These are phyloP conservation scores for Kokia cookei DNA, from an alignment of 441 rosid species.

Conservation along the genomic window DNA sequence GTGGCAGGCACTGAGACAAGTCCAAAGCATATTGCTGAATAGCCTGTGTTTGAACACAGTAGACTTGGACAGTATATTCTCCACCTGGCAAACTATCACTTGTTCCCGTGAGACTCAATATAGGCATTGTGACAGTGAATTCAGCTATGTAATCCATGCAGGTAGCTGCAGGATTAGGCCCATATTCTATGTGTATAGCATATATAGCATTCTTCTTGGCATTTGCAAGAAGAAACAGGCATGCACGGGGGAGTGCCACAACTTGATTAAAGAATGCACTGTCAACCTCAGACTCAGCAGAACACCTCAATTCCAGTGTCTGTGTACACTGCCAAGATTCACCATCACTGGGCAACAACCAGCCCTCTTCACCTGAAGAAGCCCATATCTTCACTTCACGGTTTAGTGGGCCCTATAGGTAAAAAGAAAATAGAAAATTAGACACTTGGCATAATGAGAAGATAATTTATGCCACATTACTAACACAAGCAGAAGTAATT, in stretches of 20 bases:
- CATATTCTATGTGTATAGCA: conserved; percentile 47
- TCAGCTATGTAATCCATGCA: conserved; percentile 50
- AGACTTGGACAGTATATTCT: conserved; percentile 44
- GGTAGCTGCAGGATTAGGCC: conserved; percentile 38
- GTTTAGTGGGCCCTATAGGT: conserved; percentile 38
- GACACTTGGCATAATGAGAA: not conserved
- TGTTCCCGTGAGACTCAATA: conserved; percentile 49
- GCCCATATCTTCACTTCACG: conserved; percentile 48
- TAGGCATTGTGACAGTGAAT: conserved; percentile 54
- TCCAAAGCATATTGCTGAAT: conserved; percentile 52
- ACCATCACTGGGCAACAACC: conserved; percentile 46
- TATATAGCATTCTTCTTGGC: conserved; percentile 57
- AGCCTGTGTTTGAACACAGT: conserved; percentile 51
- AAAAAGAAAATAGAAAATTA: not conserved
- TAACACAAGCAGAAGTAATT: not conserved
- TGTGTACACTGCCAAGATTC: conserved; percentile 49
- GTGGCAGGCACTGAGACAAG: conserved; percentile 47
- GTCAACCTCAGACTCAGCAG: conserved; percentile 30
- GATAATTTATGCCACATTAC: not conserved
- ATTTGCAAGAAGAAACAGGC: conserved; percentile 44
- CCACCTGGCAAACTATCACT: conserved; percentile 42
- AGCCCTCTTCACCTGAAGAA: conserved; percentile 42
- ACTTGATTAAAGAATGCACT: conserved; percentile 51
- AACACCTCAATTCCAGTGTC: conserved; percentile 39
- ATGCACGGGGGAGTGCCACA: conserved; percentile 40